Evolutionary conservation across 805 yeast species (phyloP), one percentile per base, ranked within the genome.

Genomic region (Schwanniomyces occidentalis): DNA sequence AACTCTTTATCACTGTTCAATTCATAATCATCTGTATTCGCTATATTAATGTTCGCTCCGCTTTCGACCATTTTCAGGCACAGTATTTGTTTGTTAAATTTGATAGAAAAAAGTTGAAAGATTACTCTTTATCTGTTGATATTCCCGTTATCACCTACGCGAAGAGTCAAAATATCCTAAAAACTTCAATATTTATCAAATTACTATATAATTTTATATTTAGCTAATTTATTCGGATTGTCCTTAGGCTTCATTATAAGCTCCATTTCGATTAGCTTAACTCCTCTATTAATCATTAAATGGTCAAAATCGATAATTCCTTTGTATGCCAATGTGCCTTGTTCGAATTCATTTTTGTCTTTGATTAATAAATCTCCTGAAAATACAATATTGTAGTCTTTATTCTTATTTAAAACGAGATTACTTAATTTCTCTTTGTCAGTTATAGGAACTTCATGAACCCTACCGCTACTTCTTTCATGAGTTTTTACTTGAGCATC

Each of bases 281-380:
- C 54, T 2, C 71, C 71, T 19, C 58, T 40, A 39, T 58, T 52
- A 17, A 62, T 54, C 26, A 48, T 45, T 17, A 55, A 30, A 36
- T 65, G 71, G 36, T 53, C 52, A 30, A 52, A 46, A 35, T 64
- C 69, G 16, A 65, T 40, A 8, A 32, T 34, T 1, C 69, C 71
- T 12, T 36, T 32, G 42, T 61, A 65, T 9, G 20, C 15, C 8
- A 56, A 38, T 3, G 31, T 24, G 0, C 64, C 64, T 16, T 26
- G n/a, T 12, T 42, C 42, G 5, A 27, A 20, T 9, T 47, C 33
- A 14, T 43, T 36, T 30, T 42, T 45, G 28, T 56, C 60, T 17
- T 32, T 31, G 8, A 64, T 40, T 12, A 31, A 32, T 25, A 56
- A 45, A 5, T 43, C 37, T 5, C 69, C 69, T 4, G 41, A 24